Percentiles rank a stretch among this genome's conserved stretches.
These are phyloP conservation scores for Clonostachys rhizophaga DNA, from an alignment of 2,329 filamentous ascomycete genomes.

Conservation along the genomic window DNA sequence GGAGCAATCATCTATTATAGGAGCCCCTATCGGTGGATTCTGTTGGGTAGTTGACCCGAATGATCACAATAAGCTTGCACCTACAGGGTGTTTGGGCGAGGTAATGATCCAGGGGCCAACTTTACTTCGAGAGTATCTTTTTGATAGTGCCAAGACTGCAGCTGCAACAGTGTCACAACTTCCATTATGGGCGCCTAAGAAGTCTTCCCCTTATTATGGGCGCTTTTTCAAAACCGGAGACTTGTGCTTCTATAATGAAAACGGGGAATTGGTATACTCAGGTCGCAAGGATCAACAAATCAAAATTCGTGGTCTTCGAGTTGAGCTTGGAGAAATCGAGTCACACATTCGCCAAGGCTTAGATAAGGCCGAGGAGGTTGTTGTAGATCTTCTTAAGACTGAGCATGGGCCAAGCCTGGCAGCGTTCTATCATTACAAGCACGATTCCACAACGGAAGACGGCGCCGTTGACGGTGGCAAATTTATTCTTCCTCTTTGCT, in stretches of 20 bases:
- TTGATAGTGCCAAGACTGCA: slow-evolving; percentile 19
- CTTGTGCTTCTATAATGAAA: slow-evolving; percentile 7
- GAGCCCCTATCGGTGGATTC: slow-evolving; percentile 4
- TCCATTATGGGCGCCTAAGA: not conserved
- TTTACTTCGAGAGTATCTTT: slow-evolving; percentile 42
- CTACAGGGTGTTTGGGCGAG: slow-evolving; percentile 5
- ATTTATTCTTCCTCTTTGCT: not conserved
- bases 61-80: slow-evolving; percentile 2
- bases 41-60: slow-evolving; percentile 6
- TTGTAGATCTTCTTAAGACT: slow-evolving; percentile 1
- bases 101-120: slow-evolving; percentile 17
- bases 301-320: slow-evolving; percentile 48
- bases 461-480: not conserved
- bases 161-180: slow-evolving; percentile 2
- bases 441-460: too few relatives aligned
- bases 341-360: not conserved
- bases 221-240: slow-evolving; percentile 7
- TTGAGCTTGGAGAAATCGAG: slow-evolving; percentile 31
- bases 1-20: slow-evolving; percentile 2
- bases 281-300: slow-evolving; percentile 51
- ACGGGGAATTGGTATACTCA: slow-evolving; percentile 31
- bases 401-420: not conserved
- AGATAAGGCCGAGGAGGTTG: not conserved
- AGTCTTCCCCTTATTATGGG: not conserved
- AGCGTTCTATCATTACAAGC: not conserved